phyloP scores from a whole-genome alignment of 495 filamentous ascomycete genomes.

The Penicillium crystallinum region DNA sequence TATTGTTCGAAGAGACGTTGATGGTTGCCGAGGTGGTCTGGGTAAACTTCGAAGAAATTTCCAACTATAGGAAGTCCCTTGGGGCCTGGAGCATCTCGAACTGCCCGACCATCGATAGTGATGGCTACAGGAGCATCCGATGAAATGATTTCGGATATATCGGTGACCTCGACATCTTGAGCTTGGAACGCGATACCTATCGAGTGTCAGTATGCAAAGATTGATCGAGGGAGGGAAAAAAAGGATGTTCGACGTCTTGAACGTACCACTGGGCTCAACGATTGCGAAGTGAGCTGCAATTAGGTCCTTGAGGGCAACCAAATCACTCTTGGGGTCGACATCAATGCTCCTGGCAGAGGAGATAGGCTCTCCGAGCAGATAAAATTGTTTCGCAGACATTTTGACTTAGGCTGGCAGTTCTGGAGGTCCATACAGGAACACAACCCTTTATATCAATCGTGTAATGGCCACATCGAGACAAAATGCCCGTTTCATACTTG shows the following conservation, averaged over 20 bases:
- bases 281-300: constrained; percentile 33
- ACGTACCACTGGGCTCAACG: constrained; percentile 19
- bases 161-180: constrained; percentile 18
- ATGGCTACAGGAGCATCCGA: constrained; percentile 26
- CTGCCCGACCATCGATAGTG: constrained; percentile 32
- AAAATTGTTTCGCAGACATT: constrained; percentile 33
- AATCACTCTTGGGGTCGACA: constrained; percentile 12
- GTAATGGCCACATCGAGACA: background rate
- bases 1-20: constrained; percentile 49
- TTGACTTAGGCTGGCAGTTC: background rate
- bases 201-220: background rate
- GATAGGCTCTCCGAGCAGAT: constrained; percentile 31
- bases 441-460: constrained; percentile 1
- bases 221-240: background rate
- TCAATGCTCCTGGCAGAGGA: constrained; percentile 25
- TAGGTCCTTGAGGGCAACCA: constrained; percentile 25
- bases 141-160: constrained; percentile 25
- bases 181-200: constrained; percentile 36
- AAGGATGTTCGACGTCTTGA: background rate
- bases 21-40: constrained; percentile 55
- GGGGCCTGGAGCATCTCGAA: constrained; percentile 42
- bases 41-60: constrained; percentile 50
- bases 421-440: background rate
- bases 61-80: constrained; percentile 45
- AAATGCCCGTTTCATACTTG: background rate